Conservation (phyloP, 208 protist species). For the Histomonas meleagridis region DNA sequence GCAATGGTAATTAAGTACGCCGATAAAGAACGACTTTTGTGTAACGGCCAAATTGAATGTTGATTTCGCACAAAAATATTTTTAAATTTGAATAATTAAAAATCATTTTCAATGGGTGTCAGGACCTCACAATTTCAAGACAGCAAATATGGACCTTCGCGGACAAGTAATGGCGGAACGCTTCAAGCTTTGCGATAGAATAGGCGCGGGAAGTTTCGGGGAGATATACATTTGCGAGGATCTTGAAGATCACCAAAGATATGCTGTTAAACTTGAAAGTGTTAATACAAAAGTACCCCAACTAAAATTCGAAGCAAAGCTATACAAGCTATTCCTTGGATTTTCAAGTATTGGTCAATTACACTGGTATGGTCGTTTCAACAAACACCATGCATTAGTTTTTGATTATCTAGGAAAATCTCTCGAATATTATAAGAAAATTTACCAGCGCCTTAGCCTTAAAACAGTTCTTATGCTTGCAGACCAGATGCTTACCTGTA, state of each 20-base stretch:
- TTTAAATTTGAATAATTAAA: too few species aligned
- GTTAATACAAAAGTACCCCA: constrained; percentile 74
- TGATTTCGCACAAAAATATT: too few species aligned
- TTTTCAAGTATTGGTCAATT: constrained; percentile 77
- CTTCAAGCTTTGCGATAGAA: constrained; percentile 72
- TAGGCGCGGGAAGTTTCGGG: constrained; percentile 31
- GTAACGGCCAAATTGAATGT: too few species aligned
- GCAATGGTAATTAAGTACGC: too few species aligned
- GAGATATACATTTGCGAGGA: neutral
- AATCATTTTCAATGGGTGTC: too few species aligned
- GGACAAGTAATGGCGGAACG: constrained; percentile 83
- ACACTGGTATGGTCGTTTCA: constrained; percentile 77
- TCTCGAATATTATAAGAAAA: constrained; percentile 87
- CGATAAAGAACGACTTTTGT: too few species aligned
- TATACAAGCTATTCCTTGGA: constrained; percentile 70
- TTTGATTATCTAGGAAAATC: constrained; percentile 91
- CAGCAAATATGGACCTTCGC: too few species aligned
- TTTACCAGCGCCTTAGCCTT: constrained; percentile 57
- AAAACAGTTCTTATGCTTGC: constrained; percentile 95
- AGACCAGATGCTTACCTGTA: constrained; percentile 68
- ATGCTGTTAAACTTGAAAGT: constrained; percentile 31
- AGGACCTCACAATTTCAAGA: too few species aligned
- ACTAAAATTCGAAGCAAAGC: constrained; percentile 84
- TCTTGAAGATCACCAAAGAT: neutral
- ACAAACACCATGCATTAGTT: constrained; percentile 92